Evolutionary conservation across 2,329 filamentous ascomycete species (phyloP).

Genomic region (Calonectria hongkongensis): DNA sequence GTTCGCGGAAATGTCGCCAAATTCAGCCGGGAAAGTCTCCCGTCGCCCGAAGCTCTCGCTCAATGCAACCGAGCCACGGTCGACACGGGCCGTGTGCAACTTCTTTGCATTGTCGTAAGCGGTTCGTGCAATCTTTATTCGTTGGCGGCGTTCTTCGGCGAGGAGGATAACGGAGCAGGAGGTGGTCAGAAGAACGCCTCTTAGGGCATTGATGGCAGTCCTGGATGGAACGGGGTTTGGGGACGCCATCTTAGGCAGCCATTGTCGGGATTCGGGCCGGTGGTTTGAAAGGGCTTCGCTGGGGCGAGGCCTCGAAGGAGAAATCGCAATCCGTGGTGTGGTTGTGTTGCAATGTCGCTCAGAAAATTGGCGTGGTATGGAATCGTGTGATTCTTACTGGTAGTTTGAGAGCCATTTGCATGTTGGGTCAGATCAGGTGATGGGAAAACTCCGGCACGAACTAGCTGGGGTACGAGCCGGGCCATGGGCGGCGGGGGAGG

Average conservation of each 20-base stretch:
- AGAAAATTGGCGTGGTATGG: constrained; percentile 47
- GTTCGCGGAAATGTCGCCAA: constrained; percentile 52
- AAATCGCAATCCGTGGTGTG: constrained; percentile 46
- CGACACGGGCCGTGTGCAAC: constrained; percentile 64
- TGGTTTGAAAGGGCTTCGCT: constrained; percentile 26
- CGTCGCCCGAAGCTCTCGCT: constrained; percentile 53
- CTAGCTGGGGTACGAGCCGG: constrained; percentile 14
- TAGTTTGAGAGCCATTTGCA: constrained; percentile 38
- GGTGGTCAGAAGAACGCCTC: constrained; percentile 73
- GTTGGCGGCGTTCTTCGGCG: constrained; percentile 74
- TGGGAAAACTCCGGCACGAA: constrained; percentile 34
- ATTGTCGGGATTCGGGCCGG: constrained; percentile 50
- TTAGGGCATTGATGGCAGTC: constrained; percentile 73
- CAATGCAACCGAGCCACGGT: constrained; percentile 55
- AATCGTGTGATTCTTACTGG: constrained; percentile 51
- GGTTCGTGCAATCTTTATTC: constrained; percentile 70
- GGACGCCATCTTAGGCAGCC: constrained; percentile 64
- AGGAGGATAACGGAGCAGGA: constrained; percentile 74
- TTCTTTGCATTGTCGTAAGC: constrained; percentile 73
- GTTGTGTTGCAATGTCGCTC: constrained; percentile 50
- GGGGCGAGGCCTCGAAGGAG: constrained; percentile 5
- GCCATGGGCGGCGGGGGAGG: not conserved
- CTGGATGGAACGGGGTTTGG: constrained; percentile 72
- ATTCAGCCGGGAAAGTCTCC: constrained; percentile 50
- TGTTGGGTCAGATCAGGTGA: constrained; percentile 28